Evolutionary conservation across 345 rosid species (phyloP).

Genomic region (Salix brachista): DNA sequence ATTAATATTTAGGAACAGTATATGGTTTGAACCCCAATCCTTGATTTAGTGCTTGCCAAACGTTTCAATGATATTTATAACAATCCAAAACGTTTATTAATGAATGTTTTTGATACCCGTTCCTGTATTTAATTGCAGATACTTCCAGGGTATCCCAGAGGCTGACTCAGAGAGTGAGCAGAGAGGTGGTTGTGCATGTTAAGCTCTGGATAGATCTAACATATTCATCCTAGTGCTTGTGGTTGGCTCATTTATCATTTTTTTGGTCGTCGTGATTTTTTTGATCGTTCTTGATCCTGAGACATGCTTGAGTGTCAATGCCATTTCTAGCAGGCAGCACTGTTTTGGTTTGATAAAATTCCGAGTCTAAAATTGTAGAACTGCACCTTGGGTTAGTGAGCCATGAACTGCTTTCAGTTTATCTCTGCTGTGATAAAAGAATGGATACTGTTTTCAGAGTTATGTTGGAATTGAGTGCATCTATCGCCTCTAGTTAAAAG

Average conservation of each 20-base stretch:
- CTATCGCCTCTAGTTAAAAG: neutral
- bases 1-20: neutral
- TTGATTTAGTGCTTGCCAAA: neutral
- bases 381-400: neutral
- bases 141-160: constrained; percentile 82
- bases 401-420: neutral
- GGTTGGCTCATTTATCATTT: constrained; percentile 7
- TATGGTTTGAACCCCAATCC: neutral
- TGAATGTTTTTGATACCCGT: neutral
- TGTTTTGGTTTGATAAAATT: neutral
- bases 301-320: neutral
- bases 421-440: neutral
- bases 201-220: constrained; percentile 18
- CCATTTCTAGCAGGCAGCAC: neutral
- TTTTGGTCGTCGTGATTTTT: constrained; percentile 1
- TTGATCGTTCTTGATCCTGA: neutral
- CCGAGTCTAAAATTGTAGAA: neutral
- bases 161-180: constrained; percentile 71
- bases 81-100: neutral
- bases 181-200: constrained; percentile 90
- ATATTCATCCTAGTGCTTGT: neutral
- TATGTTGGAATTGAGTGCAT: neutral
- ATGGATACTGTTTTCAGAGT: neutral
- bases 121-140: constrained; percentile 44
- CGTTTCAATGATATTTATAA: neutral